Conservation (phyloP, 352 stramenopile species). For the Phytophthora pinifolia region DNA sequence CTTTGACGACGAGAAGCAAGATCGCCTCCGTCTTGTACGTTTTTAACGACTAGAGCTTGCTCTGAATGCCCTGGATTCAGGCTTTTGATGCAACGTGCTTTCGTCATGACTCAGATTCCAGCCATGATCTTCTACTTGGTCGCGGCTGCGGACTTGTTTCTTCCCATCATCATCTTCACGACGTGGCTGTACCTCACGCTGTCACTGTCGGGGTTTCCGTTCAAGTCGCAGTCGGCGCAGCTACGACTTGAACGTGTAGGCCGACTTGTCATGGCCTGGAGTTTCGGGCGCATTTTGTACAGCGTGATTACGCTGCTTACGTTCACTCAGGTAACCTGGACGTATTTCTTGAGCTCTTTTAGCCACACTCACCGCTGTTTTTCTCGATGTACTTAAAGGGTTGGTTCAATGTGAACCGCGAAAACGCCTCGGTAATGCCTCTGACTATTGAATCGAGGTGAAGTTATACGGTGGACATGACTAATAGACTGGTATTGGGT, state of each 20-base stretch:
- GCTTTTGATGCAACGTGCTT: conserved; percentile 1
- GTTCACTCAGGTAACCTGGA: conserved; percentile 66
- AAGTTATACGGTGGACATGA: not conserved
- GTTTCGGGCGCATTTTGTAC: conserved; percentile 82
- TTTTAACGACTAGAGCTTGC: not conserved
- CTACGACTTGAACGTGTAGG: conserved; percentile 62
- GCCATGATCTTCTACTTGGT: conserved; percentile 83
- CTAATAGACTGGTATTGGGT: not conserved
- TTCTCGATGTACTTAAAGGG: conserved; percentile 36
- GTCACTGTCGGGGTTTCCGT: conserved; percentile 87
- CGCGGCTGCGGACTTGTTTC: conserved; percentile 81
- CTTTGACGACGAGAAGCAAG: conserved; percentile 72
- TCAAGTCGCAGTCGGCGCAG: conserved; percentile 66
- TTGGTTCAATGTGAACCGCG: conserved; percentile 81
- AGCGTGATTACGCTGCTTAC: conserved; percentile 88
- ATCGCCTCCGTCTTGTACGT: conserved; percentile 69
- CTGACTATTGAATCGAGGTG: not conserved
- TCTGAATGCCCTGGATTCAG: not conserved
- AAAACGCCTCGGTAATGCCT: conserved; percentile 57
- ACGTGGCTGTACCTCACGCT: conserved; percentile 91
- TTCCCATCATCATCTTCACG: conserved; percentile 88
- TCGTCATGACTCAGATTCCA: conserved; percentile 45
- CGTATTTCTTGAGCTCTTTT: not conserved
- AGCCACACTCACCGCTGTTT: not conserved
- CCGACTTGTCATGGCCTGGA: conserved; percentile 79